Conservation (phyloP, 73 alveolate genomes). For the Paramecium octaurelia region DNA sequence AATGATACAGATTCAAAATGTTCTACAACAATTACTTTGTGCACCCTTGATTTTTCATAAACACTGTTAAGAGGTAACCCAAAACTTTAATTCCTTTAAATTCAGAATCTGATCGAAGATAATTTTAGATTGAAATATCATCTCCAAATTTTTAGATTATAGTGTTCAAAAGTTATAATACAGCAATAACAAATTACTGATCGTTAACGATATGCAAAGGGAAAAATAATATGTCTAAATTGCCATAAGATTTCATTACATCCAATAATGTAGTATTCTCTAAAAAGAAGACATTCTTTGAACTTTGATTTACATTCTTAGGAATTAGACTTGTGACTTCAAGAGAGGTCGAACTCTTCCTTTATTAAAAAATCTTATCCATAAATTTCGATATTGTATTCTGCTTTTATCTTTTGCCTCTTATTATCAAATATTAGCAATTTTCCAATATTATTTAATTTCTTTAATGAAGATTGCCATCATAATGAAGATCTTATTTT, state of each 20-base stretch:
- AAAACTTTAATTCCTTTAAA: background rate
- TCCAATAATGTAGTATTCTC: constrained; percentile 25
- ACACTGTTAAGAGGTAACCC: background rate
- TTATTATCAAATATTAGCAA: background rate
- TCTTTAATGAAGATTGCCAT: background rate
- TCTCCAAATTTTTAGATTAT: constrained; percentile 4
- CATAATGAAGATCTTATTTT: background rate
- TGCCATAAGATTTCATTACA: background rate
- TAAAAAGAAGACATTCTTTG: constrained; percentile 12
- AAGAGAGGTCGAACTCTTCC: background rate
- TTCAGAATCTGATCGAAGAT: constrained; percentile 39
- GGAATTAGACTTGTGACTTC: background rate
- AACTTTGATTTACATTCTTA: background rate
- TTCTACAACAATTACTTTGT: background rate
- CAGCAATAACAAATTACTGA: background rate
- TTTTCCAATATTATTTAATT: background rate
- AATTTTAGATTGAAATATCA: constrained; percentile 11
- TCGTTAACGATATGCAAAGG: constrained; percentile 1
- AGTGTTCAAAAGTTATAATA: background rate
- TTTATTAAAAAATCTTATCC: background rate
- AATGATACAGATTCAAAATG: background rate
- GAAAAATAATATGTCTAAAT: constrained; percentile 23
- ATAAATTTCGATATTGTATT: background rate
- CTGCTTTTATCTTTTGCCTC: background rate
- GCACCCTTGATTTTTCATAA: background rate